These are phyloP conservation scores for Pugionium dolabratum DNA, from an alignment of 345 rosid species.

Conservation along the genomic window DNA sequence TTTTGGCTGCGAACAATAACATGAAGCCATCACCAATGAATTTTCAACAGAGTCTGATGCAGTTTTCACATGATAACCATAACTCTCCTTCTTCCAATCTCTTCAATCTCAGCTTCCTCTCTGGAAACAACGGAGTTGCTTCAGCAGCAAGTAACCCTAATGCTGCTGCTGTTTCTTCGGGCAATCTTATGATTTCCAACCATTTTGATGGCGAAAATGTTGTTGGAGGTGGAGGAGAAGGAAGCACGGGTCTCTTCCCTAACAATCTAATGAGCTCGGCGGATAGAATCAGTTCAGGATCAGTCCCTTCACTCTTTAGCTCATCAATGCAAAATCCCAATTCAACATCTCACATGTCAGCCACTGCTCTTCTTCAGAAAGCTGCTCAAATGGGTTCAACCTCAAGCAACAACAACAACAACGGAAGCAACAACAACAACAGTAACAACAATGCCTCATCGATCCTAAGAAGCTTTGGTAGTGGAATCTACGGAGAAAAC, in stretches of 20 bases:
- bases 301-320: no score
- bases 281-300: conserved; percentile 49
- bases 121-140: background rate
- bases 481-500: conserved; percentile 50
- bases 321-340: conserved; percentile 33
- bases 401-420: conserved; percentile 46
- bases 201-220: conserved; percentile 49
- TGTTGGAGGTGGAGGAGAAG: conserved; percentile 28
- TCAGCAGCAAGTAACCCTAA: conserved; percentile 38
- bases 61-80: conserved; percentile 47
- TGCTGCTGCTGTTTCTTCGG: conserved; percentile 39
- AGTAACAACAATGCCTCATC: conserved; percentile 18
- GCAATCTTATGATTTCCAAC: conserved; percentile 42
- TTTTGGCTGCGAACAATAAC: conserved; percentile 36
- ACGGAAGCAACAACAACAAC: conserved; percentile 6
- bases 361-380: conserved; percentile 27
- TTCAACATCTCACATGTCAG: conserved; percentile 62
- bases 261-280: conserved; percentile 42
- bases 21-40: conserved; percentile 2
- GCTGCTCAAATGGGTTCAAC: conserved; percentile 80
- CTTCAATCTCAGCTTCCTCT: no score
- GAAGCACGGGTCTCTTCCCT: conserved; percentile 45
- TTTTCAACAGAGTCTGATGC: conserved; percentile 52
- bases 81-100: conserved; percentile 11
- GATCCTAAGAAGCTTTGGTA: conserved; percentile 34